Conservation (phyloP, 192 early-diverging fungal genomes). For the Chytriomyces hyalinus region DNA sequence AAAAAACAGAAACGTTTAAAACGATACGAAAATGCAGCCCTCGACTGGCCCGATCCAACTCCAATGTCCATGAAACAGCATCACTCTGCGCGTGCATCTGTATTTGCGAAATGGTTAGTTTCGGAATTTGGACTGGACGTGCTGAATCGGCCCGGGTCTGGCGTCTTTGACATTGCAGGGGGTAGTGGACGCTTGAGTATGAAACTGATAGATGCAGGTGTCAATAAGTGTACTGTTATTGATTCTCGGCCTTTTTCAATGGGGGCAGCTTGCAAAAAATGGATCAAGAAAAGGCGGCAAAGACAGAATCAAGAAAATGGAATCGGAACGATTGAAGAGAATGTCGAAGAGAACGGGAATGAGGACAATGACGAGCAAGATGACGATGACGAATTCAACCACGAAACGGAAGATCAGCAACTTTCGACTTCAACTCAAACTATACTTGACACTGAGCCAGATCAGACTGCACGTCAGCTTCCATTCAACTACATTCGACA, state of each 20-base stretch:
- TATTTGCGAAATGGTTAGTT: constrained; percentile 62
- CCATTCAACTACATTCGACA: constrained; percentile 33
- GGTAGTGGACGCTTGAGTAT: constrained; percentile 59
- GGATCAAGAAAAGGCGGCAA: constrained; percentile 30
- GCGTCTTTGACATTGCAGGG: constrained; percentile 64
- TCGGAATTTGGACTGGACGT: constrained; percentile 44
- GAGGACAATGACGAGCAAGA: background rate
- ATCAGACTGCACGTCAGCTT: background rate
- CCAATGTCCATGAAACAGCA: constrained; percentile 53
- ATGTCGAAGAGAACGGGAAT: background rate
- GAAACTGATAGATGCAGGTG: constrained; percentile 52
- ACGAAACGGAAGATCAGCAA: background rate
- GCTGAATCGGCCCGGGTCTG: constrained; percentile 37
- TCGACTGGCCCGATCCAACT: constrained; percentile 44
- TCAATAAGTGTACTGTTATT: constrained; percentile 52
- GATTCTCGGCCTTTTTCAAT: constrained; percentile 53
- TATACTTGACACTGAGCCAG: background rate
- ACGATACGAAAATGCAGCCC: constrained; percentile 41
- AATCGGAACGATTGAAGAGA: background rate
- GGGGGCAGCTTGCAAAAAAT: constrained; percentile 48
- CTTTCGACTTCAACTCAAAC: background rate
- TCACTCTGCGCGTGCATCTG: constrained; percentile 53
- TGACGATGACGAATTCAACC: background rate
- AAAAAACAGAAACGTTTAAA: background rate
- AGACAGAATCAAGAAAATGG: background rate